Conservation (phyloP, 2,329 filamentous ascomycete species). For the Colletotrichum sp. region DNA sequence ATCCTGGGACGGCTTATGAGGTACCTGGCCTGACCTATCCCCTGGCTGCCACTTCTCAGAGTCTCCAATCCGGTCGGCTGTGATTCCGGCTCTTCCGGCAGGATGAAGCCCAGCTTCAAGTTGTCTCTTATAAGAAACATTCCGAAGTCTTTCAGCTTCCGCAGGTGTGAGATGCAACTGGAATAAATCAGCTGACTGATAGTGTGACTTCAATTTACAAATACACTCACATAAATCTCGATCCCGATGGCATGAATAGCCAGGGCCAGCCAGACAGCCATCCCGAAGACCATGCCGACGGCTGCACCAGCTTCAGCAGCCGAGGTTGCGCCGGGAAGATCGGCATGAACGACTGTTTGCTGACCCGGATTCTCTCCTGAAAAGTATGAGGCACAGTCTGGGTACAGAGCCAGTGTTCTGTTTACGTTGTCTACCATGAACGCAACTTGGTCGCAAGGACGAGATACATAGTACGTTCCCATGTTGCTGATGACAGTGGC, state of each 20-base stretch:
- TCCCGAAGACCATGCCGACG: constrained; percentile 52
- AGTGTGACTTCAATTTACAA: neutral
- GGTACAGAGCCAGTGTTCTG: constrained; percentile 39
- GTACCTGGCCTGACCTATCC: neutral
- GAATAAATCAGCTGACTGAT: neutral
- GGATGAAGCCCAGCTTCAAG: constrained; percentile 52
- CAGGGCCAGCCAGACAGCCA: constrained; percentile 47
- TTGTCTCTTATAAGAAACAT: constrained; percentile 59
- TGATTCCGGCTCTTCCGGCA: constrained; percentile 50
- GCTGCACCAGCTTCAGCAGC: constrained; percentile 39
- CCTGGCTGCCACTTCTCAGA: constrained; percentile 22
- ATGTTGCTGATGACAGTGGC: constrained; percentile 36
- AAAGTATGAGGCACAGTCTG: constrained; percentile 45
- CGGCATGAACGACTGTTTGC: constrained; percentile 33
- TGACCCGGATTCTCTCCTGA: constrained; percentile 30
- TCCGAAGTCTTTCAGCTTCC: constrained; percentile 54
- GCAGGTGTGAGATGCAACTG: constrained; percentile 53
- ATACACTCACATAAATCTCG: constrained; percentile 29
- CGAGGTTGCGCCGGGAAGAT: constrained; percentile 29
- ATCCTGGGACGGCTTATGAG: neutral
- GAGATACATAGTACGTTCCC: constrained; percentile 31
- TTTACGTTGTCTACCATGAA: constrained; percentile 34
- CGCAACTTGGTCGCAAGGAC: constrained; percentile 52
- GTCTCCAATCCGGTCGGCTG: constrained; percentile 44
- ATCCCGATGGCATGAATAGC: constrained; percentile 15